Evolutionary conservation across 108 stramenopile species (phyloP).

Genomic region (Cyclostephanos tholiformis): DNA sequence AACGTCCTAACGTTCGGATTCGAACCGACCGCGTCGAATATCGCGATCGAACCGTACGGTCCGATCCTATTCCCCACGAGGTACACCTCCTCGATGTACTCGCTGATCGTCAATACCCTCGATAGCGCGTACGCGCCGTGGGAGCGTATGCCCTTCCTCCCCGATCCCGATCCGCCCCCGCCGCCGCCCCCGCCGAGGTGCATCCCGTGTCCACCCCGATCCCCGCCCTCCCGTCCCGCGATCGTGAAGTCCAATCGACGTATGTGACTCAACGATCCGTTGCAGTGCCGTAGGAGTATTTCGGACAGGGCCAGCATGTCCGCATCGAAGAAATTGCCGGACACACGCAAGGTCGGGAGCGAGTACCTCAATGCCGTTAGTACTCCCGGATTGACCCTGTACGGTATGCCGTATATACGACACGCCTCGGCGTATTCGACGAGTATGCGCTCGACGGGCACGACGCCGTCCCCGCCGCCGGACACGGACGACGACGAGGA

Average conservation of each 20-base stretch:
- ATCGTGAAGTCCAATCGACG: conserved; percentile 72
- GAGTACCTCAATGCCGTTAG: conserved; percentile 68
- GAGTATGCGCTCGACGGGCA: conserved; percentile 53
- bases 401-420: conserved; percentile 60
- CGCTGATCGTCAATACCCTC: conserved; percentile 55
- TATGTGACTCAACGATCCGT: conserved; percentile 60
- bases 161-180: no score
- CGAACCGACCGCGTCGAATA: conserved; percentile 61
- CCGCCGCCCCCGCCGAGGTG: neutral
- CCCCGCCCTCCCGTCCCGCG: conserved; percentile 53
- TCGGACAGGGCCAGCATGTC: conserved; percentile 81
- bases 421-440: conserved; percentile 67
- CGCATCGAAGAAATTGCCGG: conserved; percentile 75
- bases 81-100: conserved; percentile 68
- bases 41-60: conserved; percentile 74
- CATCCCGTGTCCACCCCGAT: neutral
- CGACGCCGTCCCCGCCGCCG: neutral
- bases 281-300: conserved; percentile 67
- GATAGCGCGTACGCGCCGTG: conserved; percentile 81
- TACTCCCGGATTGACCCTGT: conserved; percentile 67
- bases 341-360: conserved; percentile 67
- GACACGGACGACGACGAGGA: conserved; percentile 3
- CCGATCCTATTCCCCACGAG: conserved; percentile 72
- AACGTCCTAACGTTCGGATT: conserved; percentile 58
- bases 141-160: conserved; percentile 59